These are phyloP conservation scores for Rutstroemia sp. DNA, from an alignment of 2,329 filamentous ascomycete genomes.

Conservation along the genomic window DNA sequence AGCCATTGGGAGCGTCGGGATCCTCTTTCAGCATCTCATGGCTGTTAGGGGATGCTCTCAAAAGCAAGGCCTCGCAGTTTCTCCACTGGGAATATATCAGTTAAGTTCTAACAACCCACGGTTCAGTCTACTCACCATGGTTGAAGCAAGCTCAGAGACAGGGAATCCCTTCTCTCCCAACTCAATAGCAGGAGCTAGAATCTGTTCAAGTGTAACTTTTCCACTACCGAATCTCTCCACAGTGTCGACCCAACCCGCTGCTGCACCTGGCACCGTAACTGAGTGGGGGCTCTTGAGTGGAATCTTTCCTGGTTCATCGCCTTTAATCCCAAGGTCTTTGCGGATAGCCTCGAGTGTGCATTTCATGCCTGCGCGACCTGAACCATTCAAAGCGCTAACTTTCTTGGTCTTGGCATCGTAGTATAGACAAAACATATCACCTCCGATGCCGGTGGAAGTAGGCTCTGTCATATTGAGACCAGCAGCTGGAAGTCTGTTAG, in stretches of 20 bases:
- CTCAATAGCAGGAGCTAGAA: constrained; percentile 75
- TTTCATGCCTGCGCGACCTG: constrained; percentile 69
- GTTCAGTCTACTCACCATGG: constrained; percentile 17
- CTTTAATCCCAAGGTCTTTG: constrained; percentile 57
- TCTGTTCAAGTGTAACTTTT: constrained; percentile 66
- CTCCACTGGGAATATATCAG: constrained; percentile 55
- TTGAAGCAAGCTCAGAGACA: constrained; percentile 61
- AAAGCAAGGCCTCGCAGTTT: constrained; percentile 53
- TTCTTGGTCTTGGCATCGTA: constrained; percentile 52
- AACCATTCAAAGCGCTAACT: constrained; percentile 84
- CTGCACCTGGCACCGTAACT: constrained; percentile 81
- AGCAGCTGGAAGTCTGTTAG: constrained; percentile 52
- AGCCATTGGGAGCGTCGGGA: constrained; percentile 56
- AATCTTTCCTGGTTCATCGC: constrained; percentile 51
- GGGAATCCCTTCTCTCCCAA: constrained; percentile 85
- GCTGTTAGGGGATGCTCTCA: constrained; percentile 74
- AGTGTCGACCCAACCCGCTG: constrained; percentile 89
- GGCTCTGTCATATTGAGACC: constrained; percentile 92
- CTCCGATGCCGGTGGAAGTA: constrained; percentile 86
- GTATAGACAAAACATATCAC: constrained; percentile 58
- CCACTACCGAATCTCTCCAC: constrained; percentile 86
- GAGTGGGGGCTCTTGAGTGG: constrained; percentile 71
- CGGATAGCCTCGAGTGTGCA: constrained; percentile 64
- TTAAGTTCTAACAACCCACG: background rate
- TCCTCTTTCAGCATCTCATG: constrained; percentile 83